Evolutionary conservation across 1,284 basidiomycete species (phyloP), one percentile per base, ranked within the genome.

Genomic region (Puccinia triticina): DNA sequence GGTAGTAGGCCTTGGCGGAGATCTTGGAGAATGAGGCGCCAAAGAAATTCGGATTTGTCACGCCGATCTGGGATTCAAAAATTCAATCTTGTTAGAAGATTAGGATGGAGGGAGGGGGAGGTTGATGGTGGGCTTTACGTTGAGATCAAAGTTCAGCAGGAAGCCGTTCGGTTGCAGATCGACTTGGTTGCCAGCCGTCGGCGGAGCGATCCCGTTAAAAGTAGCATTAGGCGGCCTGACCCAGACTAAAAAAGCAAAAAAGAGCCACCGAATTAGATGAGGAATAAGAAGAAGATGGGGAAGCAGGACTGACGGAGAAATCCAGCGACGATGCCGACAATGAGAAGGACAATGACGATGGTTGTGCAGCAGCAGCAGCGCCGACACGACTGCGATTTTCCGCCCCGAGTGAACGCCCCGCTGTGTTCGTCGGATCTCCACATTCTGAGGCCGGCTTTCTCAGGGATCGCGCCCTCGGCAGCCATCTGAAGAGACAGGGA

Each of bases 401-500:
- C 85, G 2, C 86, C 86, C 2, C 84, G 71, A 0, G 84, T 84
- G 37, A 86, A 83, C 4, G 85, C 84, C 18, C 86, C 86, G 1
- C 83, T 78, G 81, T 86, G 86, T 78, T 86, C 86, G 74, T 86
- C 86, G 14, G 83, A 84, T 59, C 86, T 81, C 83, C 84, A 86
- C 85, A 86, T 85, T 61, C 85, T 75, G n/a, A 86, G 83, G 8
- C 86, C 86, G 59, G 84, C 86, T 75, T 86, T 86, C 78, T 86
- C 86, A 2, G 86, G 86, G 66, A 86, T 86, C 78, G 85, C 84
- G 2, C 86, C 86, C 67, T 86, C 86, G 7, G 86, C 86, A 40
- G 86, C 86, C 83, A 85, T 84, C 84, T 85, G 57, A 40, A 46
- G 14, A 2, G 10, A 32, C 12, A 34, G 37, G 0, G 34, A 23